Evolutionary conservation across 768 basidiomycete genomes (phyloP), one percentile per base, ranked within the genome.

Genomic region (Russula sp.): DNA sequence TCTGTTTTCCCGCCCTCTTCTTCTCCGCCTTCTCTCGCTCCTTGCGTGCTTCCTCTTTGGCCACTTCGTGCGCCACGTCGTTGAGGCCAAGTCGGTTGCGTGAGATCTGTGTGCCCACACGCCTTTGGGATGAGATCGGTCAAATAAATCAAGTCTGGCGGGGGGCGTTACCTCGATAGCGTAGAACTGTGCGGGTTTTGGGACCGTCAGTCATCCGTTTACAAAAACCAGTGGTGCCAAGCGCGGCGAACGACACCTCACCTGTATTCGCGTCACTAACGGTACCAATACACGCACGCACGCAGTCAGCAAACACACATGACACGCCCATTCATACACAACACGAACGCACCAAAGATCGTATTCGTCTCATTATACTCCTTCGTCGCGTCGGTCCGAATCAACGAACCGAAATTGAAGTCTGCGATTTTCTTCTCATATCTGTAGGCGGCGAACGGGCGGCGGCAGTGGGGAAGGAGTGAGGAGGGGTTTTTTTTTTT

Each of bases 321-420:
- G 50, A 25, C 10, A 35, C n/a, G 7, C n/a, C 16, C 22, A 18
- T 18, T 56, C 47, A 42, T 29, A 25, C 14, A 22, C 11, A 5
- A 32, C 14, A 29, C 59, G 56, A 32, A 71, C 81, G 20, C 70
- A 90, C 94, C 95, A 70, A 99, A 94, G 65, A 98, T 96, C 7
- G 93, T 90, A 76, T 98, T 99, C 36, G 78, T 81, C 78, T 98
- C 89, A 11, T 82, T 84, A 73, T 98, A 99, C 71, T 95, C 93
- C 59, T 83, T 79, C 51, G 76, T 77, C 41, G 87, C 81, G 69
- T 97, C 83, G 50, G 83, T 86, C 54, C 97, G 83, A 65, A 99
- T 88, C 66, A 99, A 78, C 2, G 92, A 98, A 20, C 97, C 97
- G 75, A 98, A 98, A 79, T 98, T 98, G 76, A 88, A 92, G 67